Percentiles rank a stretch among this genome's conserved stretches.
Conservation (phyloP, 2,329 filamentous ascomycete species). For the Phymatotrichopsis omnivora region DNA sequence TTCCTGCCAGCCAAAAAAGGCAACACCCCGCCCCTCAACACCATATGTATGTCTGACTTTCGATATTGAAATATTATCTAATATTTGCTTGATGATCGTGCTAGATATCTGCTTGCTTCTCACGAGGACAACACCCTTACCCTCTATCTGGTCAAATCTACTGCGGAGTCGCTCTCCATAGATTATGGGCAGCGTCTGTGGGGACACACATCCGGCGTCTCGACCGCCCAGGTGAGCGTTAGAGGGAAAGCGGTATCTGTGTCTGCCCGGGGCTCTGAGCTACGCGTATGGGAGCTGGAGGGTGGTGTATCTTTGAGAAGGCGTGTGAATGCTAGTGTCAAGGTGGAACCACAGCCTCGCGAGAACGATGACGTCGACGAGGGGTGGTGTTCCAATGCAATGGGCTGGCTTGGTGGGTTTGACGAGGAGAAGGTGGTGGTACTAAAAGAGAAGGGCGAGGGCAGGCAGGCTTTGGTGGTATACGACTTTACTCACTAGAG, state of each 20-base stretch:
- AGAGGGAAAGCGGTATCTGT: conserved; percentile 86
- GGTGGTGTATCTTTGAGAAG: conserved; percentile 47
- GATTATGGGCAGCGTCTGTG: conserved; percentile 67
- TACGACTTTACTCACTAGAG: conserved; percentile 67
- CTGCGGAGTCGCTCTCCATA: conserved; percentile 52
- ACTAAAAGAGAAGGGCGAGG: conserved; percentile 54
- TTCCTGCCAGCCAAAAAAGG: too few relatives aligned
- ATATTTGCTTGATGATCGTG: too few relatives aligned
- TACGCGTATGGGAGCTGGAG: conserved; percentile 84
- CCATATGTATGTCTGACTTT: background rate
- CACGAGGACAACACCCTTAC: conserved; percentile 82
- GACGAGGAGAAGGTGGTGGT: conserved; percentile 89
- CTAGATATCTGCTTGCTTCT: conserved; percentile 76
- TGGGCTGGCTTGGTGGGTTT: conserved; percentile 64
- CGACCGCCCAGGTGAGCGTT: conserved; percentile 71
- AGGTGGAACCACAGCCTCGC: conserved; percentile 17
- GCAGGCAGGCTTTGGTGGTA: conserved; percentile 61
- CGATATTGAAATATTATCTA: too few relatives aligned
- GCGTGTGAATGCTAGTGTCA: conserved; percentile 31
- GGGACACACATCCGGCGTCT: conserved; percentile 86
- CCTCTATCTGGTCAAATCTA: conserved; percentile 70
- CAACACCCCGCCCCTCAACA: background rate
- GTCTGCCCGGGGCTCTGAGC: conserved; percentile 64
- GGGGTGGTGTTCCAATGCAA: conserved; percentile 36
- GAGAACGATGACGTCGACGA: conserved; percentile 31